These are phyloP conservation scores for Tuber microsphaerosporum DNA, from an alignment of 495 filamentous ascomycete genomes.

Conservation along the genomic window DNA sequence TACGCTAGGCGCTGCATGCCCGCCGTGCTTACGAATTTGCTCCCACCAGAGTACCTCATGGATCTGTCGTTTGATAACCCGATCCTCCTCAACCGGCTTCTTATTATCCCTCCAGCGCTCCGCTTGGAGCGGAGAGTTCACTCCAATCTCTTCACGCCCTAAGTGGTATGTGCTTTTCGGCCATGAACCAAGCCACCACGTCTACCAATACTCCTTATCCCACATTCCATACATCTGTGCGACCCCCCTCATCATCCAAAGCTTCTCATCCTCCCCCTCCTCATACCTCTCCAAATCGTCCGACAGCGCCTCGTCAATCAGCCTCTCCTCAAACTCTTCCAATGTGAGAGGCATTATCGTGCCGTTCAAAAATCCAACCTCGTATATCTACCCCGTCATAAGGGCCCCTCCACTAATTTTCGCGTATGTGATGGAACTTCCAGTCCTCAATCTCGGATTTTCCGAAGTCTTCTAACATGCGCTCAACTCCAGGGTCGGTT, in stretches of 20 bases:
- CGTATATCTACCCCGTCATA: neutral
- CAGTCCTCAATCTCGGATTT: neutral
- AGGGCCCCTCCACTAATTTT: neutral
- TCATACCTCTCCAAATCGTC: neutral
- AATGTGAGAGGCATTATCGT: neutral
- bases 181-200: neutral
- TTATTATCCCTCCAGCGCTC: neutral
- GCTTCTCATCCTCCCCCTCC: neutral
- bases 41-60: neutral
- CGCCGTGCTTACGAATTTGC: neutral
- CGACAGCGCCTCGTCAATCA: neutral
- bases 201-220: neutral
- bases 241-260: neutral
- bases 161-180: neutral
- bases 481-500: neutral
- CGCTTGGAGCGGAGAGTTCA: neutral
- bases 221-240: neutral
- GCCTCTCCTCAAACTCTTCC: neutral
- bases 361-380: neutral
- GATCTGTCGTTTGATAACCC: neutral
- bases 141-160: neutral
- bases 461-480: neutral
- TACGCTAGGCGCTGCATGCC: neutral
- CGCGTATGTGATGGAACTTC: neutral
- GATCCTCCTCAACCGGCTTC: neutral